Percentiles rank a stretch among this genome's conserved stretches.
These are phyloP conservation scores for Gossypium sturtianum DNA, from an alignment of 345 rosid genomes.

Conservation along the genomic window DNA sequence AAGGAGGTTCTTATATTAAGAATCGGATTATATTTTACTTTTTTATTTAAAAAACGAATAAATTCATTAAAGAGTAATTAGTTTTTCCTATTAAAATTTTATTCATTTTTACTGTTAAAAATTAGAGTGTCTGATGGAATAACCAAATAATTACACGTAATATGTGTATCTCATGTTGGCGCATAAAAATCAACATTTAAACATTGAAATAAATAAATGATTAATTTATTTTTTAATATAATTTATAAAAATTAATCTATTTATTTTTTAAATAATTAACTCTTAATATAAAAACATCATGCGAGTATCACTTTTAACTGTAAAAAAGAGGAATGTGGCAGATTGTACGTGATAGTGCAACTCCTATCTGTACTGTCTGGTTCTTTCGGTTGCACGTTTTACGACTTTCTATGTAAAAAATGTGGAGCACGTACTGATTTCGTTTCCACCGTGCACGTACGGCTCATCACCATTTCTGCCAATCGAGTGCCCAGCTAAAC, in stretches of 20 bases:
- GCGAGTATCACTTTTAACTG: neutral
- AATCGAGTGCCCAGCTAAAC: neutral
- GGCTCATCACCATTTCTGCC: neutral
- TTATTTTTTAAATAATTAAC: no score
- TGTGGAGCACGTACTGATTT: conserved; percentile 11
- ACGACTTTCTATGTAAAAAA: neutral
- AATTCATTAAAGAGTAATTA: accelerated
- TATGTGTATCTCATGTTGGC: no score
- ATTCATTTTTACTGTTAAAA: no score
- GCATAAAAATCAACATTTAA: no score
- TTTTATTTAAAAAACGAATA: no score
- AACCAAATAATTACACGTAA: no score
- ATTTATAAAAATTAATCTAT: no score
- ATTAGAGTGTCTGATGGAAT: accelerated
- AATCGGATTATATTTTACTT: no score
- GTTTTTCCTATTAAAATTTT: accelerated
- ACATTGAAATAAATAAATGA: accelerated
- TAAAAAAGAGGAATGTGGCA: neutral
- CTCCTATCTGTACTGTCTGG: conserved; percentile 23
- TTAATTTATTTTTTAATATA: no score
- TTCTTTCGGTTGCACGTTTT: neutral
- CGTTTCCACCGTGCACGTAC: conserved; percentile 1
- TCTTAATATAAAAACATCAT: no score
- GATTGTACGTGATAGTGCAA: conserved; percentile 19
- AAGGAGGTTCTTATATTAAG: no score